Evolutionary conservation across 2,329 filamentous ascomycete species (phyloP), one percentile per base, ranked within the genome.

Genomic region (Xylaria sp.): DNA sequence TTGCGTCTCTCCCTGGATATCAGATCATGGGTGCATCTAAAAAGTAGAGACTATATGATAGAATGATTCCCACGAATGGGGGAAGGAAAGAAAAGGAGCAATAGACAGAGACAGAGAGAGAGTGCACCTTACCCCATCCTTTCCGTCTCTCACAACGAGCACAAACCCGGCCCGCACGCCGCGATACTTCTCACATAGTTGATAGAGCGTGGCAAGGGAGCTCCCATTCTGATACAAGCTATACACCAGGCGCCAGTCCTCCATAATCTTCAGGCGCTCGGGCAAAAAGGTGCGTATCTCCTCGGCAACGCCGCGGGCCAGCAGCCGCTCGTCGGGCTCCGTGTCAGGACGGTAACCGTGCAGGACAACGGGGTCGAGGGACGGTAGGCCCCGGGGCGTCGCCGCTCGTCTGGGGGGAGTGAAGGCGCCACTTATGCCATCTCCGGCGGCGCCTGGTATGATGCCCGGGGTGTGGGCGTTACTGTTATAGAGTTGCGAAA

Each of bases 151-250:
- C 23, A 98, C 89, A 0, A 97, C 93, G 5, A 99, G 86, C 60
- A 98, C 93, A 79, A 97, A 99, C 6, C 94, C 95, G 20, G 93
- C 93, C 67, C 94, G 89, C 69, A 89, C 84, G 13, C 89, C 87
- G 55, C 88, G 83, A 76, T 90, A 92, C 18, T 86, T 83, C 55
- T 91, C 89, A 76, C 91, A 93, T 73, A 92, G 90, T 74, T 94
- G 88, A 78, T 98, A 99, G 37, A 99, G 83, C 0, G 96, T 98
- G 10, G 88, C 87, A 44, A 99, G 82, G 72, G 93, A 96, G 61
- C 94, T 93, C 13, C 96, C 96, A 80, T 99, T 91, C 81, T 97
- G 92, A 76, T 97, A 94, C 44, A 99, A 85, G 73, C 93, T 97
- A 82, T 98, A 99, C 46, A 91, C 87, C 60, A 98, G 83, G 63